Evolutionary conservation across 805 yeast genomes (phyloP), one percentile per base, ranked within the genome.

Genomic region (Saturnispora diversa): DNA sequence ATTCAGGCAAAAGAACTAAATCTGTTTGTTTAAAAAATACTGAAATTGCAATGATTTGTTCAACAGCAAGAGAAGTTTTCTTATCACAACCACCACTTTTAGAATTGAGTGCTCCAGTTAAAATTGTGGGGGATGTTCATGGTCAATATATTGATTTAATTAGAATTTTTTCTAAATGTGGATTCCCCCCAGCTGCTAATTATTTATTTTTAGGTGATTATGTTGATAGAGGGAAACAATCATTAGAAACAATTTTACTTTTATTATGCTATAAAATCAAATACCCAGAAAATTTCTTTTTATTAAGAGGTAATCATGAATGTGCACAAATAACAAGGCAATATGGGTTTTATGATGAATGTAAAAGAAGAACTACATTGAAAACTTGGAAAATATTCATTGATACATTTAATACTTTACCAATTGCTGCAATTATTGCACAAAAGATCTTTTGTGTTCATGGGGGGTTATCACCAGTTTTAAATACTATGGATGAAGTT

Each of bases 331-430:
- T 92, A 42, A 90, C 97, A 2, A 75, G 96, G 49, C 95, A 92
- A 24, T 92, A 92, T 62, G 98, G 98, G 2, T 92, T 92, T 56
- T 92, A 87, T 59, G 98, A 92, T 63, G 98, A 92, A 64, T 92
- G 98, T 68, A 92, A 92, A 60, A 75, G 98, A 54, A 72, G 98
- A 46, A 77, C 95, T 53, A 84, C 82, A 55, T 75, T 88, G 53
- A 92, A 90, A 58, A 83, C 88, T 1, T 92, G 98, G 98, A 87
- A 88, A 58, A 64, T 76, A 22, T 92, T 92, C 55, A 77, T 92
- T 50, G 98, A 92, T 65, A 87, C 95, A 1, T 92, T 92, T 68
- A 92, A 92, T 59, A 84, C 96, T 0, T 68, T 92, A 48, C 98
- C 98, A 8, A 80, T 92, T 42, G 95, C 97, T 2, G 97, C 97